Base-by-base conservation (phyloP, 352 stramenopile species). In the Ophiocytium majus region DNA sequence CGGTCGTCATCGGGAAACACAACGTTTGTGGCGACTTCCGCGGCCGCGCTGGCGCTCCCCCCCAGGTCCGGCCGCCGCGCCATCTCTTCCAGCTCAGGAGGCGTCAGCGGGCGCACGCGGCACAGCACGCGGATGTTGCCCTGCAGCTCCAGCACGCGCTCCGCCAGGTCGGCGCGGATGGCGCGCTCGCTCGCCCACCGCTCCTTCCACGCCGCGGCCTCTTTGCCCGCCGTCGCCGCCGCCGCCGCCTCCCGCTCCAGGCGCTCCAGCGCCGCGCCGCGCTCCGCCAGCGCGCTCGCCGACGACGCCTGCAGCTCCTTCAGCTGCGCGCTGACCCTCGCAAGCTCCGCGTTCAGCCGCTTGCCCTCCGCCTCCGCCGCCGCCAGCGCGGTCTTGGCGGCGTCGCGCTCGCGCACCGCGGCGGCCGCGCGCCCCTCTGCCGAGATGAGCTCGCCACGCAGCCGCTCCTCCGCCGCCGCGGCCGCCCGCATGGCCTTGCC, bases 101-200 rank as follows among this genome's bases (percentile, higher is more conserved):
- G 23, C 82, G 97, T 81, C 84, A 98, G 94, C 23, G 95, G 96
- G 81, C 95, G 93, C 83, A 98, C 82, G 0, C 95, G 92, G n/a
- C 96, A 95, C 74, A 98, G 91, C 10, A 98, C 96, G 10, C 96
- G 93, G 86, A 98, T 96, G 83, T 98, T 98, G 50, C 96, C 96
- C 57, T 96, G 94, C 35, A 98, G 43, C 43, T 57, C 43, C 43
- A 57, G 43, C 5, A 57, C 43, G 43, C 43, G 43, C 43, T 57
- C 43, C 14, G 5, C 5, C 43, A 57, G 43, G 43, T 57, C 43
- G 5, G 43, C 43, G 43, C 43, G 43, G 5, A 14, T 14, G 43
- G 43, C 43, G 43, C 43, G 43, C 43, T 57, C 43, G 14, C 43
- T 14, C 43, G 5, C 43, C 43, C 43, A 57, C 5, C 43, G 43